phyloP scores from a whole-genome alignment of 2,329 filamentous ascomycete species.

The Diaporthe ampelina region DNA sequence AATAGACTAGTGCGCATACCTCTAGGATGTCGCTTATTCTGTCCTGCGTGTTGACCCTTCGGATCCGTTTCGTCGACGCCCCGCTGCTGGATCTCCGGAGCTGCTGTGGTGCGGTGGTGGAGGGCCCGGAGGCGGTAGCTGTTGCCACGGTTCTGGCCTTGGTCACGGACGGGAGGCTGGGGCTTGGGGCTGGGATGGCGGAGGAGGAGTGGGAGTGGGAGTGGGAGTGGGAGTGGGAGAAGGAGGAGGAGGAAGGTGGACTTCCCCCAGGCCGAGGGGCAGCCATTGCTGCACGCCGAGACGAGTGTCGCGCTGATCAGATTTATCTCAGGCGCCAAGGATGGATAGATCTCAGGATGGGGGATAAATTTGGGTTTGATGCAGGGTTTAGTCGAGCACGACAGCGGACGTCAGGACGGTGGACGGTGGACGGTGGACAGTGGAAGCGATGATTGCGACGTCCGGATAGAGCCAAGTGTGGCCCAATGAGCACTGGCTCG shows the following conservation, averaged over 20 bases:
- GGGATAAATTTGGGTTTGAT: background rate
- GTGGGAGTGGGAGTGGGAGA: too few species aligned
- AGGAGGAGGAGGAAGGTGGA: constrained; percentile 7
- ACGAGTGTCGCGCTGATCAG: background rate
- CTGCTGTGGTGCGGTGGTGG: constrained; percentile 33
- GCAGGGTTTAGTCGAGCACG: constrained; percentile 15
- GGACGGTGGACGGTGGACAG: background rate
- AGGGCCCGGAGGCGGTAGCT: background rate
- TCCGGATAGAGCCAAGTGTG: constrained; percentile 15
- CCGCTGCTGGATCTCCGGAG: constrained; percentile 39
- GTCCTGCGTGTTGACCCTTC: constrained; percentile 49
- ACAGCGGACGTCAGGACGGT: background rate
- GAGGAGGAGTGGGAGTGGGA: background rate
- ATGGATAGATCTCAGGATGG: background rate
- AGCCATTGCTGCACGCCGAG: constrained; percentile 8
- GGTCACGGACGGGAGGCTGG: constrained; percentile 6
- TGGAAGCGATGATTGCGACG: constrained; percentile 27
- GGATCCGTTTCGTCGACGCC: constrained; percentile 33
- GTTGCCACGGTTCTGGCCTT: constrained; percentile 18
- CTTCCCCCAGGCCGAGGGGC: constrained; percentile 17
- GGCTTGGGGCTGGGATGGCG: constrained; percentile 18
- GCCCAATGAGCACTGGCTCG: constrained; percentile 21
- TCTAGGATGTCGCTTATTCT: constrained; percentile 52
- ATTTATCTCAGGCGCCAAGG: background rate
- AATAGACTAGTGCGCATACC: constrained; percentile 44